Evolutionary conservation across 345 rosid species (phyloP).

Genomic region (Bretschneidera sinensis): DNA sequence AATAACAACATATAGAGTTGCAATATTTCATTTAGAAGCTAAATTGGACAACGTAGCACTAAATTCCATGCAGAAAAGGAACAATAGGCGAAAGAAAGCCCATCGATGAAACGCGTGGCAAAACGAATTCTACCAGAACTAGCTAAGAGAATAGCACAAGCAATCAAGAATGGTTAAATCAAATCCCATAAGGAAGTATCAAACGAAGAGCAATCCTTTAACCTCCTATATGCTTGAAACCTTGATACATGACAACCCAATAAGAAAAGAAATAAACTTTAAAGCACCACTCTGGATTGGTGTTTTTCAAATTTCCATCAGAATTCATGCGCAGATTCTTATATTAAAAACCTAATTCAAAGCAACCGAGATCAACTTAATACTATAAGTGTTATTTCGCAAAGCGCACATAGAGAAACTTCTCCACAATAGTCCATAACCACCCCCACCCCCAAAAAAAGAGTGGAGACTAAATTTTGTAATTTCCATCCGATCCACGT

Average conservation of each 20-base stretch:
- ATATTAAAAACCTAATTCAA: not conserved
- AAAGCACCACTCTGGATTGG: not conserved
- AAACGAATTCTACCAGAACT: not conserved
- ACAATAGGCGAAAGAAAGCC: not conserved
- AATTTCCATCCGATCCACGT: conserved; percentile 24
- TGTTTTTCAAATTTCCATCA: conserved; percentile 8
- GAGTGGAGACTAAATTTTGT: not conserved
- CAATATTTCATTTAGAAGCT: not conserved
- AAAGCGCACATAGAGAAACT: too few species aligned
- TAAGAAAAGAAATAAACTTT: not conserved
- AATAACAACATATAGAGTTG: not conserved
- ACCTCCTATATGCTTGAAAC: not conserved
- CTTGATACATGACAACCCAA: not conserved
- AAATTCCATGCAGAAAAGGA: not conserved
- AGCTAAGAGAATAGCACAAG: not conserved
- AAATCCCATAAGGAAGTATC: conserved; percentile 1
- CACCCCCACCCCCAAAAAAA: too few species aligned
- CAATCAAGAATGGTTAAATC: not conserved
- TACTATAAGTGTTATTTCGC: too few species aligned
- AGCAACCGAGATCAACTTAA: not conserved
- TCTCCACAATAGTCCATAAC: not conserved
- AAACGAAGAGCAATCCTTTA: not conserved
- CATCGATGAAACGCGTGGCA: not conserved
- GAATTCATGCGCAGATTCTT: conserved; percentile 2
- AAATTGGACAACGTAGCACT: not conserved